Percentiles rank a stretch among this genome's conserved stretches.
phyloP scores from a whole-genome alignment of 805 yeast species.

The Candida patagonica region DNA sequence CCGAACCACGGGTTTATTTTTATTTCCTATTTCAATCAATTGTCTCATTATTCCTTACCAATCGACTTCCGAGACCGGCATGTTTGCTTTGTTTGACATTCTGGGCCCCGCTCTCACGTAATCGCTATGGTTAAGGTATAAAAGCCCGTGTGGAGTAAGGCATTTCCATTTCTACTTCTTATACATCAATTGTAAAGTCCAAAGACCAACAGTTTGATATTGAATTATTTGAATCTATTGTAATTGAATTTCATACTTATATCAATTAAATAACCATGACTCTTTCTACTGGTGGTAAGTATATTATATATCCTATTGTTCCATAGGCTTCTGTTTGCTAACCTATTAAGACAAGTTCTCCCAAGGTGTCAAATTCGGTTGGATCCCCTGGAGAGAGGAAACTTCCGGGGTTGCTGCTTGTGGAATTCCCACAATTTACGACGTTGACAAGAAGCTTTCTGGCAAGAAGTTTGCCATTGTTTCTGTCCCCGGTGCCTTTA shows the following conservation, averaged over 20 bases:
- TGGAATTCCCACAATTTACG: conserved; percentile 31
- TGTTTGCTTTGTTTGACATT: no score
- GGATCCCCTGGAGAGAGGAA: conserved; percentile 24
- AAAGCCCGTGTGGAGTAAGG: no score
- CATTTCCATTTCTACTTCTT: no score
- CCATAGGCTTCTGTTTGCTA: neutral
- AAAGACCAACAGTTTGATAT: no score
- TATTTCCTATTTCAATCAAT: no score
- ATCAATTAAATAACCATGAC: conserved; percentile 6
- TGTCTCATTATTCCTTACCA: no score
- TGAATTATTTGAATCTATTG: no score
- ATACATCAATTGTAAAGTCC: no score
- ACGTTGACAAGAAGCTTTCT: conserved; percentile 28
- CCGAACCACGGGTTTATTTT: no score
- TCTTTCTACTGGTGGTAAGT: conserved; percentile 12
- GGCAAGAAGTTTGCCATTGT: conserved; percentile 56
- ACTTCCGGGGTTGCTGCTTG: conserved; percentile 25
- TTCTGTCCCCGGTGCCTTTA: conserved; percentile 80
- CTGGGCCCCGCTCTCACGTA: conserved; percentile 3
- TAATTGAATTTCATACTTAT: conserved; percentile 1
- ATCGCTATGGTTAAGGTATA: no score
- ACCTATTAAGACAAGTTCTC: conserved; percentile 3
- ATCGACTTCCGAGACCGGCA: no score
- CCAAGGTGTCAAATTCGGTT: conserved; percentile 18
- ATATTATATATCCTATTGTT: neutral